Conservation (phyloP, 495 filamentous ascomycete genomes). For the Friedmanniomyces simplex region DNA sequence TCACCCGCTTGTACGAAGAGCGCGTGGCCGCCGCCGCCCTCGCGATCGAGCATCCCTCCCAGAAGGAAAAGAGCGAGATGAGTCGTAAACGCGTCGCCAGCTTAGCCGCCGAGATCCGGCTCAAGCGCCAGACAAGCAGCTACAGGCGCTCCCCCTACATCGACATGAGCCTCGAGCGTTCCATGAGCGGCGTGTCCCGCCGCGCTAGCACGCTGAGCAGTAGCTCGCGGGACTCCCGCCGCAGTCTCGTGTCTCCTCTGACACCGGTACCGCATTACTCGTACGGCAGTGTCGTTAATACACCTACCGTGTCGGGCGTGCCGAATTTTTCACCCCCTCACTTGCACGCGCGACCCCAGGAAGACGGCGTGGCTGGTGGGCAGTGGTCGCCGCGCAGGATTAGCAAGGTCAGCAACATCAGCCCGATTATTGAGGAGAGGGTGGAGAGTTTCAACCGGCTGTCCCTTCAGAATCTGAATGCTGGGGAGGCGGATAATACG, state of each 20-base stretch:
- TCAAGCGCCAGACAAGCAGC: conserved; percentile 10
- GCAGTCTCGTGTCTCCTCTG: background rate
- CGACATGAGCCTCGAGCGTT: conserved; percentile 27
- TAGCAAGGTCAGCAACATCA: too few species aligned
- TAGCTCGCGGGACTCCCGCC: background rate
- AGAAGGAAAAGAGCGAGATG: conserved; percentile 24
- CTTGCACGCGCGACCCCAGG: background rate
- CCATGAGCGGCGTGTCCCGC: conserved; percentile 23
- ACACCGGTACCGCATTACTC: background rate
- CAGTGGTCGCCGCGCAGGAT: conserved; percentile 3
- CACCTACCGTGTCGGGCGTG: background rate
- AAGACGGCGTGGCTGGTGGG: background rate
- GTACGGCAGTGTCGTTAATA: background rate
- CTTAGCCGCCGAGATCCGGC: conserved; percentile 26
- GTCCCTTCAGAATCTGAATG: conserved; percentile 4
- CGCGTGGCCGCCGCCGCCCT: conserved; percentile 29
- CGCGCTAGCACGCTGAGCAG: conserved; percentile 1
- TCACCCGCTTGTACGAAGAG: conserved; percentile 49
- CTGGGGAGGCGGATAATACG: conserved; percentile 21
- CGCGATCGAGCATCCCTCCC: conserved; percentile 1
- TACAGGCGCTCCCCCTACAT: conserved; percentile 20
- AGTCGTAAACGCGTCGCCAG: conserved; percentile 27
- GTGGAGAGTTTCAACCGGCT: conserved; percentile 11
- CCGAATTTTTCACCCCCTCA: background rate
- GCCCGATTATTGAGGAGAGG: conserved; percentile 15